Evolutionary conservation across 2,329 filamentous ascomycete genomes (phyloP).

Genomic region (Trichophyton schoenleinii): DNA sequence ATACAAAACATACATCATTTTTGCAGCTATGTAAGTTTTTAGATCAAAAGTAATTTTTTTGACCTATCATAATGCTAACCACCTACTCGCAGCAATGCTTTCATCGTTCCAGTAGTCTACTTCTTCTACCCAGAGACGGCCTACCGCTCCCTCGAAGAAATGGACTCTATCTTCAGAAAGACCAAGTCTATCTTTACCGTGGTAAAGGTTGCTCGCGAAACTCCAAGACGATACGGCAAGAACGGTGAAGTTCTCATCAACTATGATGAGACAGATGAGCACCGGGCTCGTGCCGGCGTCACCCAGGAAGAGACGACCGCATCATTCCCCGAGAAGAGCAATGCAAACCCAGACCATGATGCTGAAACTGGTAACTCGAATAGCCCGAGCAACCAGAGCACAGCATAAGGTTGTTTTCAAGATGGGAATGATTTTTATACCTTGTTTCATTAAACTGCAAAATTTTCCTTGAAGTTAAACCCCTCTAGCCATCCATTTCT

Average conservation of each 20-base stretch:
- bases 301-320: neutral
- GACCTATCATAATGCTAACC: conserved; percentile 5
- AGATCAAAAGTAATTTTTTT: too few species aligned
- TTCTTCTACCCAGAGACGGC: conserved; percentile 52
- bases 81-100: conserved; percentile 33
- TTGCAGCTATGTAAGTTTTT: conserved; percentile 38
- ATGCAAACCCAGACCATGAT: conserved; percentile 1
- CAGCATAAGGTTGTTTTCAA: neutral
- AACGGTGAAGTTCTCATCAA: conserved; percentile 44
- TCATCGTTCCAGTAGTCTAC: conserved; percentile 45
- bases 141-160: conserved; percentile 51
- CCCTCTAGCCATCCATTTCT: neutral
- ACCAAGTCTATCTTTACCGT: conserved; percentile 38
- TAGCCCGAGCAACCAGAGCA: neutral
- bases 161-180: conserved; percentile 55
- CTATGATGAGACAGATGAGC: conserved; percentile 36
- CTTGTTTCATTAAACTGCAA: neutral
- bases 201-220: conserved; percentile 38
- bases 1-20: conserved; percentile 46
- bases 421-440: neutral
- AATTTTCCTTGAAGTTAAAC: neutral
- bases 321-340: neutral
- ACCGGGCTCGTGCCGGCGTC: conserved; percentile 21
- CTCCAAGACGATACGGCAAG: conserved; percentile 47
- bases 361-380: conserved; percentile 1